phyloP scores from a whole-genome alignment of 2,329 filamentous ascomycete genomes.

The Colletotrichum tanaceti region DNA sequence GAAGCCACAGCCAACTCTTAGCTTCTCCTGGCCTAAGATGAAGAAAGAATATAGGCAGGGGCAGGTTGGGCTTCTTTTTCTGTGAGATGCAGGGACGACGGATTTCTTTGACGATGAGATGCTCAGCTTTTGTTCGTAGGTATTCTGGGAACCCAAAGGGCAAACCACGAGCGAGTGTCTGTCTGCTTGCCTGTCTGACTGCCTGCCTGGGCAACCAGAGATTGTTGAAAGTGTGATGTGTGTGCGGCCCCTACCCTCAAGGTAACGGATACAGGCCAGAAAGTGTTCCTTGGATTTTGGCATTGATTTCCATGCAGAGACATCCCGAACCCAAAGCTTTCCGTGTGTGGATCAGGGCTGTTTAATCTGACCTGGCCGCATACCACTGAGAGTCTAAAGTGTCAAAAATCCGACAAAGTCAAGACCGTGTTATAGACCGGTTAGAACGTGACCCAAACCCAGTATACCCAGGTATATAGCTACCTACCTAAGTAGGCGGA shows the following conservation, averaged over 20 bases:
- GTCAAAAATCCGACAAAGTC: too few species aligned
- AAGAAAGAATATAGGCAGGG: neutral
- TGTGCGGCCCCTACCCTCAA: neutral
- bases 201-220: neutral
- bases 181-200: too few species aligned
- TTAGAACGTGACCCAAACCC: too few species aligned
- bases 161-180: neutral
- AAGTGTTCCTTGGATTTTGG: too few species aligned
- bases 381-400: too few species aligned
- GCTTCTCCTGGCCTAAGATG: neutral
- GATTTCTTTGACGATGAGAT: neutral
- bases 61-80: neutral
- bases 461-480: too few species aligned
- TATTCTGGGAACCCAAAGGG: neutral
- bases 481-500: too few species aligned
- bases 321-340: too few species aligned
- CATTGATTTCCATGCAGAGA: too few species aligned
- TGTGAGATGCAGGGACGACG: neutral
- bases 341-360: too few species aligned
- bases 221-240: neutral
- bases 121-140: constrained; percentile 1
- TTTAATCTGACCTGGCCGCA: too few species aligned
- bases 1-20: neutral
- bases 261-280: neutral
- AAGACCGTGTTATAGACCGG: too few species aligned